phyloP scores from a whole-genome alignment of 495 filamentous ascomycete genomes.

The Gamarada debralockiae region DNA sequence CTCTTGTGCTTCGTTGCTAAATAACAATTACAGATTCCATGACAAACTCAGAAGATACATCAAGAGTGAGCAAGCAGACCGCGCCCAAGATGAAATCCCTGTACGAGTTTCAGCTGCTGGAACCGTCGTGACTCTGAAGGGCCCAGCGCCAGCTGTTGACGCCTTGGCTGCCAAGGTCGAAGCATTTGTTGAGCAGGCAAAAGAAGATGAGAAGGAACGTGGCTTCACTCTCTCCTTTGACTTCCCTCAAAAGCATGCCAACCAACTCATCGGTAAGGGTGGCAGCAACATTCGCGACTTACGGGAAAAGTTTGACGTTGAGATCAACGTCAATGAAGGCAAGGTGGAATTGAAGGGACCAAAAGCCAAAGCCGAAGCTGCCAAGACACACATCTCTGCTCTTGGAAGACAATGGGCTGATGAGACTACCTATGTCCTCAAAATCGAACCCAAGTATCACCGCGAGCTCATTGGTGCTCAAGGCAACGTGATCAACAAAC shows the following conservation, averaged over 20 bases:
- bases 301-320: slow-evolving; percentile 95
- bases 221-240: slow-evolving; percentile 81
- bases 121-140: slow-evolving; percentile 65
- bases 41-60: slow-evolving; percentile 77
- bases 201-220: slow-evolving; percentile 82
- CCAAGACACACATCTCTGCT: slow-evolving; percentile 69
- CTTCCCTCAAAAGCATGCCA: slow-evolving; percentile 91
- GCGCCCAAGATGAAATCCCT: slow-evolving; percentile 63
- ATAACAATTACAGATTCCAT: slow-evolving; percentile 40
- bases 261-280: slow-evolving; percentile 85
- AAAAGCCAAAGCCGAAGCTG: slow-evolving; percentile 69
- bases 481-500: slow-evolving; percentile 86
- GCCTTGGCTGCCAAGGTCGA: slow-evolving; percentile 64
- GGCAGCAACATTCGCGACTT: slow-evolving; percentile 93
- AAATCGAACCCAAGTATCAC: slow-evolving; percentile 86
- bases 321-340: slow-evolving; percentile 83
- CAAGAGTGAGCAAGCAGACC: slow-evolving; percentile 66
- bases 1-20: slow-evolving; percentile 7
- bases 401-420: slow-evolving; percentile 79
- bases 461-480: slow-evolving; percentile 85
- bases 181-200: slow-evolving; percentile 77
- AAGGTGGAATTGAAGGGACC: slow-evolving; percentile 59
- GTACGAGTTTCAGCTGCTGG: slow-evolving; percentile 59
- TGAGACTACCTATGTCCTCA: slow-evolving; percentile 78
- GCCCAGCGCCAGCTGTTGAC: slow-evolving; percentile 67